These are phyloP conservation scores for Jacaranda copaia DNA, from an alignment of 257 asterid species.

Conservation along the genomic window DNA sequence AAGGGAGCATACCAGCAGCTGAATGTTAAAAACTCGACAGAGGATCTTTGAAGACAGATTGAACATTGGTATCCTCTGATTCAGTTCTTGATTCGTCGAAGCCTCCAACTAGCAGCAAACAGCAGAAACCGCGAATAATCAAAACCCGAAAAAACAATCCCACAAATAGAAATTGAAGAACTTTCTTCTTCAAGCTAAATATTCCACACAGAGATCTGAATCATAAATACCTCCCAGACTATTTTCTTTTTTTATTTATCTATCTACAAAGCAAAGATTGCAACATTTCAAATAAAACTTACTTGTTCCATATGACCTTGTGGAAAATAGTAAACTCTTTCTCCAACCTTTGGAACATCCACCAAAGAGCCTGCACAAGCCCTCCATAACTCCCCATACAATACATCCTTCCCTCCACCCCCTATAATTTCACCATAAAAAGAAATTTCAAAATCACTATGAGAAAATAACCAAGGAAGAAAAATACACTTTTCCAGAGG, in stretches of 20 bases:
- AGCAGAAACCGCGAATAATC: slow-evolving; percentile 9
- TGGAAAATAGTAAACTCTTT: slow-evolving; percentile 50
- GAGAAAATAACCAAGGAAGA: background rate
- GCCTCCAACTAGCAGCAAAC: slow-evolving; percentile 60
- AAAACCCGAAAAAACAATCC: slow-evolving; percentile 18
- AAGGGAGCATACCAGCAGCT: slow-evolving; percentile 55
- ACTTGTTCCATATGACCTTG: slow-evolving; percentile 57
- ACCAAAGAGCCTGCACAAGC: slow-evolving; percentile 53
- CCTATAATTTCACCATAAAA: slow-evolving; percentile 21
- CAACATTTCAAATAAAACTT: background rate
- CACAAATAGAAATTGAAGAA: slow-evolving; percentile 23
- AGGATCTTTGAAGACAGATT: slow-evolving; percentile 64
- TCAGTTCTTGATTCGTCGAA: slow-evolving; percentile 61
- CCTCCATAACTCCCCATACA: slow-evolving; percentile 49
- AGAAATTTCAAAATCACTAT: background rate
- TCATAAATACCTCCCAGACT: background rate
- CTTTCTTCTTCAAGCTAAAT: background rate
- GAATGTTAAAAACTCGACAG: slow-evolving; percentile 54
- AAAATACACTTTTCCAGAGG: background rate
- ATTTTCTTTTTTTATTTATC: background rate
- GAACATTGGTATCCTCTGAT: slow-evolving; percentile 57
- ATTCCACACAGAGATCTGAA: slow-evolving; percentile 31
- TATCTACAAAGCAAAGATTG: background rate
- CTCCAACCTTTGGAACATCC: slow-evolving; percentile 39
- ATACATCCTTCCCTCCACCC: slow-evolving; percentile 32